Evolutionary conservation across 139 green algal genomes (phyloP), one percentile per base, ranked within the genome.

Genomic region (Chlamydomonas applanata): DNA sequence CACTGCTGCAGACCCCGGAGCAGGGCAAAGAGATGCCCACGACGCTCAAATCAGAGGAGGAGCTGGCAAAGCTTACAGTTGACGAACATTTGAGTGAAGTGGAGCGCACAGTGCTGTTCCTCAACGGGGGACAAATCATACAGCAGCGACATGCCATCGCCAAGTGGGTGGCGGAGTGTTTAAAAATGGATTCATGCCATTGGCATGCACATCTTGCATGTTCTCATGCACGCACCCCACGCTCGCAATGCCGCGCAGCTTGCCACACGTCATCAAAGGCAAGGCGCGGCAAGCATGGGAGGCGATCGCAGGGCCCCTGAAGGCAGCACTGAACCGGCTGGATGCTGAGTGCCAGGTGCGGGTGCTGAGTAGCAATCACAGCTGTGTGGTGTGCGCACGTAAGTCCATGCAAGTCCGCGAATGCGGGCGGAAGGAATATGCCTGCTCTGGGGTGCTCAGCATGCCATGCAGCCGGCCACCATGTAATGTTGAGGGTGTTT

Each of bases 131-230:
- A 3, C 71, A 80, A 44, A 40, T 71, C 20, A 74, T 86, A 5
- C 80, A 86, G 60, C 80, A 86, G 72, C 35, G 61, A 9, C 80
- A 86, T 76, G 80, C 80, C 20, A 82, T 86, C 33, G 67, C 68
- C 2, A 86, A 86, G 80, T 86, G 36, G 45, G 80, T 74, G 63
- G 20, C 7, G 19, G 5, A n/a, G n/a, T n/a, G n/a, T n/a, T n/a
- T n/a, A n/a, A n/a, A n/a, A n/a, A n/a, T n/a, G n/a, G n/a, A n/a
- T n/a, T n/a, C 32, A 32, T 71, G 63, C 63, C 5, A 30, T 24
- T 40, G 13, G 9, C 19, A 53, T 14, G 2, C n/a, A 40, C 14
- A 29, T 62, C 54, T 49, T 27, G 9, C 54, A 62, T 62, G 54
- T 27, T 14, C 13, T 17, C n/a, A 29, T 62, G 54, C 54, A 33